A percentile compares a stretch with the other conserved stretches of the same genome.
Conservation (phyloP, 2,329 filamentous ascomycete genomes). For the Fusarium neocosmosporiellum region DNA sequence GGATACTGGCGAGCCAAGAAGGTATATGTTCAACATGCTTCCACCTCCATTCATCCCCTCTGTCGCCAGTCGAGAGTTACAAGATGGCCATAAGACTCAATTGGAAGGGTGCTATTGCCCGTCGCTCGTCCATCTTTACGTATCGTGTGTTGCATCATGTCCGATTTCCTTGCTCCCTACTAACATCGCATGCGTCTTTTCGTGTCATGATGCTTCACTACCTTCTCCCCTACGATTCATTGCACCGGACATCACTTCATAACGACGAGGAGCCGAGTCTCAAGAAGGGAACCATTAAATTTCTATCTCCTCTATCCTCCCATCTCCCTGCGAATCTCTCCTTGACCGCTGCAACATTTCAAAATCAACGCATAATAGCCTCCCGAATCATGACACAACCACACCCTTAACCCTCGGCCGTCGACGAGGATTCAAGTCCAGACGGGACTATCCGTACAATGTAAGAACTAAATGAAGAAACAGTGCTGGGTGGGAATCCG, state of each 20-base stretch:
- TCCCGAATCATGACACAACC: neutral
- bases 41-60: neutral
- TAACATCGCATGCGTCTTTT: neutral
- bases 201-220: neutral
- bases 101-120: neutral
- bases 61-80: neutral
- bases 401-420: neutral
- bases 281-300: slow-evolving; percentile 11
- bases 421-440: neutral
- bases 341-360: neutral
- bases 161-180: neutral
- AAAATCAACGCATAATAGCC: neutral
- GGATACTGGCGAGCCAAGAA: neutral
- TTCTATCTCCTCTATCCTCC: slow-evolving; percentile 17
- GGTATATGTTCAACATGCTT: neutral
- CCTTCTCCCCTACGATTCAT: neutral
- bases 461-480: slow-evolving; percentile 18
- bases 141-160: neutral
- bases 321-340: neutral
- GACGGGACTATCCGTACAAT: slow-evolving; percentile 11
- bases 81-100: neutral
- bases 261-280: neutral
- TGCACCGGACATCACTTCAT: neutral
- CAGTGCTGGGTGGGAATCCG: slow-evolving; percentile 12
- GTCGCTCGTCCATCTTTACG: neutral